Base-by-base conservation (phyloP, 2,329 filamentous ascomycete genomes). In the Ceratocystis variospora region DNA sequence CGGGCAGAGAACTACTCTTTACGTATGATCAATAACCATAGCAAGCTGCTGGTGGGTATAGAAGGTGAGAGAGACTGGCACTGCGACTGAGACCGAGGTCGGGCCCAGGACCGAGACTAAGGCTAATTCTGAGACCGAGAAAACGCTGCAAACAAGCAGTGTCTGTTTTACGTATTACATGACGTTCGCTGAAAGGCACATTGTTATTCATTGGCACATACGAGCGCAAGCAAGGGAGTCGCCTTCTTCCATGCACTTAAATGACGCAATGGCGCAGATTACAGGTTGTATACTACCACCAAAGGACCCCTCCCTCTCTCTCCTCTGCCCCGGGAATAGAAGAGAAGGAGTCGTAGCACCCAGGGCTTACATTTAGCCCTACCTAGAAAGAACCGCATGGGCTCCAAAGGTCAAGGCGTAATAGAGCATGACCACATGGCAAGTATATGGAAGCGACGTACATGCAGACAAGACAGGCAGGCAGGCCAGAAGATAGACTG, bases 311-410 rank as follows among this genome's bases (percentile, higher is more conserved):
- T 31, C 5, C 25, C 12, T 31, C 37, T 41, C 37, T 41, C 37
- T 41, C 37, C 37, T 41, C 37, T 41, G 37, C 37, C 37, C 37
- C 37, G 37, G 10, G 37, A n/a, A 25, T 53, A 4, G 22, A 25
- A 53, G 22, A 59, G 55, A 59, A 37, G 55, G 55, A 37, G 55
- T 37, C 15, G 33, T n/a, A 59, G 19, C 3, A 37, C 55, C 17
- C n/a, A 53, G 48, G 48, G 12, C 55, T 17, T 59, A 37, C 28
- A 59, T 59, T 31, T 59, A 59, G 55, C 55, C 55, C 25, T 59
- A 31, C 55, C 55, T 59, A 15, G 28, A 59, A 22, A 59, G 28
- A 59, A 31, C 31, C n/a, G 17, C 25, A 59, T 59, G 55, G 55
- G 31, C 28, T 33, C 55, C 10, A n/a, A 15, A 59, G 55, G 55